Evolutionary conservation across 441 rosid genomes (phyloP).

Genomic region (Pelargonium cotyledonis): DNA sequence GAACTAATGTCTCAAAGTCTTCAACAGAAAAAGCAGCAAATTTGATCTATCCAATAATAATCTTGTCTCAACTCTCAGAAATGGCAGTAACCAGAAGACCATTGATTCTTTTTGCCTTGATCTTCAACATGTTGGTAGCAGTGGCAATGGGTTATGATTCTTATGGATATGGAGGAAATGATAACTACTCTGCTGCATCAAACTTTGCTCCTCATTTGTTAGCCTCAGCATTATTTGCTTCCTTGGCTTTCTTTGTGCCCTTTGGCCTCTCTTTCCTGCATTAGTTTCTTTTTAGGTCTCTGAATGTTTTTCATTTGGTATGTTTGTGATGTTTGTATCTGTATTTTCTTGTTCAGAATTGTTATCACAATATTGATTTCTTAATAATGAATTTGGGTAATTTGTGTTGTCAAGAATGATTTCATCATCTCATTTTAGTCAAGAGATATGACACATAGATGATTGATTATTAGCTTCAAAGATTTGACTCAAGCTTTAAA

Average conservation of each 20-base stretch:
- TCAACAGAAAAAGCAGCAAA: background rate
- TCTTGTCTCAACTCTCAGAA: background rate
- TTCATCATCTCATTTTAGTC: no score
- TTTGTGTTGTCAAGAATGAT: no score
- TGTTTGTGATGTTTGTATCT: background rate
- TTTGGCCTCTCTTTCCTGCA: background rate
- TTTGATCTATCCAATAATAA: background rate
- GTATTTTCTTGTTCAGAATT: background rate
- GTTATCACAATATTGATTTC: no score
- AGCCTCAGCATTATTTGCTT: background rate
- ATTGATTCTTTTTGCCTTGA: slow-evolving; percentile 27
- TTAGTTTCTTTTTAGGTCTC: background rate
- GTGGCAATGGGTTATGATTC: slow-evolving; percentile 26
- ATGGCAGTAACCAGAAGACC: slow-evolving; percentile 17
- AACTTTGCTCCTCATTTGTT: background rate
- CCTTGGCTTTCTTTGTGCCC: background rate
- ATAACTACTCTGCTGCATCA: background rate
- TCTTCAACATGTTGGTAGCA: slow-evolving; percentile 25
- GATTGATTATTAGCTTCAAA: no score
- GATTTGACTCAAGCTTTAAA: no score
- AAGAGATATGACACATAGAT: no score
- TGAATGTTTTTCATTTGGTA: background rate
- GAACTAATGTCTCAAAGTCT: background rate
- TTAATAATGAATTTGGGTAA: no score
- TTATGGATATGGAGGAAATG: slow-evolving; percentile 8